These are phyloP conservation scores for Exophiala mesophila DNA, from an alignment of 2,329 filamentous ascomycete genomes.

Conservation along the genomic window DNA sequence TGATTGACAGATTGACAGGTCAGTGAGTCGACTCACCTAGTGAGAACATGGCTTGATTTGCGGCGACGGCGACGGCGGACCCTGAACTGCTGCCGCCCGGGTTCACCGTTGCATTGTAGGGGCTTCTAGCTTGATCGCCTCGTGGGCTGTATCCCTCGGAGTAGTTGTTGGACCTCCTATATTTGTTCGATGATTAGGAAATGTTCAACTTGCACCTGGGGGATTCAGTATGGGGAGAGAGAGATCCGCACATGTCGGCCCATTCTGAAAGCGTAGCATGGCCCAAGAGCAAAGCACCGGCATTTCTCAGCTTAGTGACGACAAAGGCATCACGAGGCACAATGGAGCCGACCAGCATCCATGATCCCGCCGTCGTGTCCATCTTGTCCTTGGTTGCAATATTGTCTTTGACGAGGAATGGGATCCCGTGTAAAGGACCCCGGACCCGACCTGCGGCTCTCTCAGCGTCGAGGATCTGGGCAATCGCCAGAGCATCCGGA, in stretches of 20 bases:
- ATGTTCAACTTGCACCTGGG: no score
- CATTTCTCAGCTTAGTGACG: conserved; percentile 56
- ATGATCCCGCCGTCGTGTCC: conserved; percentile 69
- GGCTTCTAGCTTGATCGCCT: conserved; percentile 59
- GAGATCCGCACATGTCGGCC: conserved; percentile 65
- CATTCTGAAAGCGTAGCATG: conserved; percentile 69
- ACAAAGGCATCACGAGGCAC: conserved; percentile 66
- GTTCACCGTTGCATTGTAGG: conserved; percentile 65
- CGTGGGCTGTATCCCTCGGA: conserved; percentile 63
- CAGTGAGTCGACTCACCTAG: conserved; percentile 36
- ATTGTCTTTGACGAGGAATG: conserved; percentile 70
- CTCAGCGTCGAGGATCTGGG: conserved; percentile 56
- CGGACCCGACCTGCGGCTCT: conserved; percentile 52
- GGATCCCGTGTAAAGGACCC: conserved; percentile 69
- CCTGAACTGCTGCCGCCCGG: conserved; percentile 67
- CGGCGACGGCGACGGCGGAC: conserved; percentile 59
- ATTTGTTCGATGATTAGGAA: background rate
- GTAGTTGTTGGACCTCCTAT: conserved; percentile 54
- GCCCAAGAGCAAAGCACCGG: conserved; percentile 65
- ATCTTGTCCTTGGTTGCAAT: conserved; percentile 64
- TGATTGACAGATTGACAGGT: no score
- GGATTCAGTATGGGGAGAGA: no score
- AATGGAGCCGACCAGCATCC: conserved; percentile 59
- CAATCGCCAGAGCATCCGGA: conserved; percentile 62
- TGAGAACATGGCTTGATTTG: conserved; percentile 59